Conservation (phyloP, 306 rosid species). For the Cucumis melo region DNA sequence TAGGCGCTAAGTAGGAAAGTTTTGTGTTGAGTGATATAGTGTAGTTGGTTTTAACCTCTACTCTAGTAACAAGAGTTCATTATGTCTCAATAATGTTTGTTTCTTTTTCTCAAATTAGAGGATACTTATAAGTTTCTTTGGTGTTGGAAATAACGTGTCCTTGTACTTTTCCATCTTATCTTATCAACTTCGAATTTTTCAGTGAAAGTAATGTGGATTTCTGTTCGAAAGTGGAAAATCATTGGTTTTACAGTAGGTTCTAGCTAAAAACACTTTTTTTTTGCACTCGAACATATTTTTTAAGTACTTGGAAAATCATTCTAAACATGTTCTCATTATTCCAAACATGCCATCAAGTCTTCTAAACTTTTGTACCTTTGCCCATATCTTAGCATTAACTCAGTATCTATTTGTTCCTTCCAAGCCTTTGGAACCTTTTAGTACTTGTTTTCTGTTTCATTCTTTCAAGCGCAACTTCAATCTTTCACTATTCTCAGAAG, state of each 20-base stretch:
- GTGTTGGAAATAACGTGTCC: neutral
- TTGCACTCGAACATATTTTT: too few species aligned
- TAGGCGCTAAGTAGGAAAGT: too few species aligned
- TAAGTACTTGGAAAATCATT: too few species aligned
- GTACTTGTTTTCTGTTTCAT: slow-evolving; percentile 14
- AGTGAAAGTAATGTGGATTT: neutral
- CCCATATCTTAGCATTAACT: neutral
- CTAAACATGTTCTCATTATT: too few species aligned
- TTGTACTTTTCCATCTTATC: neutral
- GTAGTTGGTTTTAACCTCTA: too few species aligned
- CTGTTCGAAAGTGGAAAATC: neutral
- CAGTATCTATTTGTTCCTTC: neutral
- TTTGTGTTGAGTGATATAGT: too few species aligned
- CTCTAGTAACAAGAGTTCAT: too few species aligned
- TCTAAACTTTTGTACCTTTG: neutral
- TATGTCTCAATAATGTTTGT: too few species aligned
- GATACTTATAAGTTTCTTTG: neutral
- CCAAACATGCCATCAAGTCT: neutral
- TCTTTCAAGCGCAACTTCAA: too few species aligned
- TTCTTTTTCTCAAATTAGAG: too few species aligned
- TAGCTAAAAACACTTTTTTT: too few species aligned
- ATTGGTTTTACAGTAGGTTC: neutral
- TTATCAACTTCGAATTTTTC: neutral
- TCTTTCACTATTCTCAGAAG: too few species aligned
- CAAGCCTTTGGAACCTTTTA: slow-evolving; percentile 15